Percentiles rank a stretch among this genome's conserved stretches.
Conservation (phyloP, 2,329 filamentous ascomycete species). For the Akanthomyces muscarius region DNA sequence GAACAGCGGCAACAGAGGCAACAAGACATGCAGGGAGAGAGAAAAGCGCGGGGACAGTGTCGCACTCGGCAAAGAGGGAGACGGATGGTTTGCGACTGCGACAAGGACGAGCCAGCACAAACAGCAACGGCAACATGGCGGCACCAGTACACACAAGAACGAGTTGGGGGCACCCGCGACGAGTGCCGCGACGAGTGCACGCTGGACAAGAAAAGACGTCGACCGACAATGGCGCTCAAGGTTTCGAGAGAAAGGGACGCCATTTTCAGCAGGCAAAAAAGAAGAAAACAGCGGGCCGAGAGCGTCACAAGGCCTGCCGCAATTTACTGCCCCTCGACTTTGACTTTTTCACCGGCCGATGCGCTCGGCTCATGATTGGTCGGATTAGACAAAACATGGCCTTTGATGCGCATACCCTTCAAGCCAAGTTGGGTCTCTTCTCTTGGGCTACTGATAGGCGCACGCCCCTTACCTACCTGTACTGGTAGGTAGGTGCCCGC, state of each 20-base stretch:
- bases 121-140: no score
- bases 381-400: conserved; percentile 26
- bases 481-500: no score
- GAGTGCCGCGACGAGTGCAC: not conserved
- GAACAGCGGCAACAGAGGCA: not conserved
- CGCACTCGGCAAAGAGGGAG: not conserved
- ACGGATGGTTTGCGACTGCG: not conserved
- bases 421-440: no score
- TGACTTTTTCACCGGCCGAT: conserved; percentile 21
- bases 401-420: conserved; percentile 4
- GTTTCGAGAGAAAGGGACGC: not conserved
- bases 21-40: not conserved
- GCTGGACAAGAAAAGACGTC: not conserved
- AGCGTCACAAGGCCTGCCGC: conserved; percentile 15
- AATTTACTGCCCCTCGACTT: conserved; percentile 9
- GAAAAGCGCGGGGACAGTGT: not conserved
- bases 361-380: conserved; percentile 32
- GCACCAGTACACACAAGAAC: not conserved
- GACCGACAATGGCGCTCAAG: not conserved
- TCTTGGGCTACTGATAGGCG: not conserved
- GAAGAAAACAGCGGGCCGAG: conserved; percentile 11
- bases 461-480: no score
- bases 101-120: not conserved
- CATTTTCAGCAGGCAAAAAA: not conserved
- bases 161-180: no score